These are phyloP conservation scores for Rhododendron mucronatum DNA, from an alignment of 148 eudicot species.

Conservation along the genomic window DNA sequence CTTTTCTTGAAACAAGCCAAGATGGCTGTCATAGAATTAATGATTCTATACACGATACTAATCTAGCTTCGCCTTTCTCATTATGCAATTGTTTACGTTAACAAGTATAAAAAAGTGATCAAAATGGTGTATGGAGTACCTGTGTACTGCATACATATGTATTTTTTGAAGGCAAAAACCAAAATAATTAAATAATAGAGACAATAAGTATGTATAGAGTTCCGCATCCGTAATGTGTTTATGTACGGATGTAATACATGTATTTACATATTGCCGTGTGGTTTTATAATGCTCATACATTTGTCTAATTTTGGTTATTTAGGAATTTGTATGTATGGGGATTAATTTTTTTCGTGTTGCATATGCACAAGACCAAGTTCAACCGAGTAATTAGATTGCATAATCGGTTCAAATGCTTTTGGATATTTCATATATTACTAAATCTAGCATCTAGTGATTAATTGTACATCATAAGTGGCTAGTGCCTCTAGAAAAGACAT, in stretches of 20 bases:
- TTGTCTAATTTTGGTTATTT: neutral
- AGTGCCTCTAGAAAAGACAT: neutral
- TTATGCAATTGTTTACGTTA: neutral
- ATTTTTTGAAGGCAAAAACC: neutral
- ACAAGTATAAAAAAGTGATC: neutral
- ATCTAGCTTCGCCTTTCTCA: neutral
- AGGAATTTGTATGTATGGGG: neutral
- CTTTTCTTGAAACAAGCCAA: neutral
- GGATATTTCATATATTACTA: neutral
- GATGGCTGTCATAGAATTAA: neutral
- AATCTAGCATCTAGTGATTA: neutral
- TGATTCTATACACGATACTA: neutral
- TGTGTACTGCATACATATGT: neutral
- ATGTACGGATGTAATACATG: neutral
- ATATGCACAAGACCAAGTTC: neutral
- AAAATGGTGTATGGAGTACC: neutral
- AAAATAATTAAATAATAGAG: neutral
- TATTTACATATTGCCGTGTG: neutral
- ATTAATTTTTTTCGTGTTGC: neutral
- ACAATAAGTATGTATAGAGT: neutral
- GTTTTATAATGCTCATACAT: neutral
- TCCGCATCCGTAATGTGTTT: neutral
- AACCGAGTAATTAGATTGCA: neutral
- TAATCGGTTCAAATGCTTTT: neutral
- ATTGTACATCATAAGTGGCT: neutral